Evolutionary conservation across 2,329 filamentous ascomycete species (phyloP).

Genomic region (Plectosphaerella sp.): DNA sequence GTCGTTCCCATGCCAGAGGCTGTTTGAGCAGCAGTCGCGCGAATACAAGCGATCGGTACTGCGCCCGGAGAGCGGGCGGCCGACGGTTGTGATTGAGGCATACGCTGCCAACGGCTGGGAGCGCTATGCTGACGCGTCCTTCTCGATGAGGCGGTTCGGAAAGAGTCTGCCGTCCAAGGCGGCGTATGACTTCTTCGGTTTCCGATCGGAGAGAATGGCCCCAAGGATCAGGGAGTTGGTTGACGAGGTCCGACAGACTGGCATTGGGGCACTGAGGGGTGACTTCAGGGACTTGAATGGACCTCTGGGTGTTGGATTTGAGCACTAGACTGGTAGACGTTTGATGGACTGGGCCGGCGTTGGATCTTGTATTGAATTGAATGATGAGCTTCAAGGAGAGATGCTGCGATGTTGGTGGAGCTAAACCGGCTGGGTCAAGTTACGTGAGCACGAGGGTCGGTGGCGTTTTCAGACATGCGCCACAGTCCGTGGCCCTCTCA

Average conservation of each 20-base stretch:
- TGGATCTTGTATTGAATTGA: too few species aligned
- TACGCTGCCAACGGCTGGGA: conserved; percentile 57
- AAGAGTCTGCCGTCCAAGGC: conserved; percentile 49
- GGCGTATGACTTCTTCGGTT: conserved; percentile 50
- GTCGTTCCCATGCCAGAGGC: conserved; percentile 39
- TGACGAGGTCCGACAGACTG: conserved; percentile 20
- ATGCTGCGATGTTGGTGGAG: too few species aligned
- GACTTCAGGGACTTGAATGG: conserved; percentile 26
- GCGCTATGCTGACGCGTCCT: conserved; percentile 53
- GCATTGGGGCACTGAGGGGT: conserved; percentile 21
- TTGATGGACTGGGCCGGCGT: too few species aligned
- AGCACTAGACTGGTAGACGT: conserved; percentile 2
- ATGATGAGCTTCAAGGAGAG: too few species aligned
- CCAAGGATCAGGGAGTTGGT: conserved; percentile 17
- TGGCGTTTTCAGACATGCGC: too few species aligned
- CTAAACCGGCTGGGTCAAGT: too few species aligned
- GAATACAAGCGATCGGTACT: conserved; percentile 43
- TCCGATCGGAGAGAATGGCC: conserved; percentile 38
- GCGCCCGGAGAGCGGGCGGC: conserved; percentile 32
- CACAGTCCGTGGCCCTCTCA: too few species aligned
- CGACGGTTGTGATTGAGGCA: conserved; percentile 55
- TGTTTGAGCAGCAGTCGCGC: conserved; percentile 35
- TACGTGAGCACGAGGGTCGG: too few species aligned
- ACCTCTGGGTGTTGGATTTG: conserved; percentile 6
- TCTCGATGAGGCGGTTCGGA: conserved; percentile 49